Percentiles rank a stretch among this genome's conserved stretches.
Evolutionary conservation across 2,329 filamentous ascomycete genomes (phyloP).

Genomic region (Cladosporium sp.): DNA sequence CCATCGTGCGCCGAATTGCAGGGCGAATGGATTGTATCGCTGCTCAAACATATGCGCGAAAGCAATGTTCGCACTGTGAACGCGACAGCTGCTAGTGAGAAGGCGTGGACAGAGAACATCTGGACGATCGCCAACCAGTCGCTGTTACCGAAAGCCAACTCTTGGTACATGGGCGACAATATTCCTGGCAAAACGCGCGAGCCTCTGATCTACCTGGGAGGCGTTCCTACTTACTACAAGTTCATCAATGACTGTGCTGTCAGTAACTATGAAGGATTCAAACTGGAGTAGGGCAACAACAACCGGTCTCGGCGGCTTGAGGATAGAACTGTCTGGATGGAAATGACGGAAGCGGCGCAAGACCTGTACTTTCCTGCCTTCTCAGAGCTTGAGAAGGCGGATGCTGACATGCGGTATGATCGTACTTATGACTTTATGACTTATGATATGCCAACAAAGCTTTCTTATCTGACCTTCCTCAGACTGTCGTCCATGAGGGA

Average conservation of each 20-base stretch:
- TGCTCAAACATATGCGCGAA: no score
- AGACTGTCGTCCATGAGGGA: not conserved
- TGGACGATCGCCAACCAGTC: no score
- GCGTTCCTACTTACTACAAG: constrained; percentile 39
- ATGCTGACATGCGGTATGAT: not conserved
- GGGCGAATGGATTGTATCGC: no score
- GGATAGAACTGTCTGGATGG: not conserved
- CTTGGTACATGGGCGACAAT: constrained; percentile 40
- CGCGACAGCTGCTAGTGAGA: no score
- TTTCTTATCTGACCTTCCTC: not conserved
- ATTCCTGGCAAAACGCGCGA: constrained; percentile 50
- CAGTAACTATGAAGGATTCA: constrained; percentile 20
- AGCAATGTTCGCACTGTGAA: no score
- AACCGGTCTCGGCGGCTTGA: not conserved
- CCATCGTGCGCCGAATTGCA: no score
- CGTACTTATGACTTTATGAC: not conserved
- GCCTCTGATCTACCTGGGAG: constrained; percentile 47
- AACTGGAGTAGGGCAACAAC: not conserved
- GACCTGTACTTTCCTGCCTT: not conserved
- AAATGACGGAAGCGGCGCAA: not conserved
- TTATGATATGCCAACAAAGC: not conserved
- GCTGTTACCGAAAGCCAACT: no score
- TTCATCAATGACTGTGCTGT: constrained; percentile 42
- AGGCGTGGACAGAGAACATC: no score
- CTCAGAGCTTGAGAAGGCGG: not conserved